These are phyloP conservation scores for Cladosporium phlei DNA, from an alignment of 2,329 filamentous ascomycete genomes.

Conservation along the genomic window DNA sequence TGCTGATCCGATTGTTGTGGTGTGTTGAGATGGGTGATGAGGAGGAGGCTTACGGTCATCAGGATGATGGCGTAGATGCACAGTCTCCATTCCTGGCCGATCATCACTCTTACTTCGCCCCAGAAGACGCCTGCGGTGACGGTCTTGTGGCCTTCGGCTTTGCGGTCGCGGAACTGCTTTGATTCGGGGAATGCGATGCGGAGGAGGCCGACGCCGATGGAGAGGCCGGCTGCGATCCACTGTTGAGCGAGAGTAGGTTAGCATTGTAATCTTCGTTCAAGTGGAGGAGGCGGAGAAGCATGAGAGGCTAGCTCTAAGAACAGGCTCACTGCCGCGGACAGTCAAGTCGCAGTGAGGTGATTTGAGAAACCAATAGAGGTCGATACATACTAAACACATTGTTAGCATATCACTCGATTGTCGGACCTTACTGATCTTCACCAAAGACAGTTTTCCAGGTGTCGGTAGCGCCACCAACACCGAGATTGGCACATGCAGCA, in stretches of 20 bases:
- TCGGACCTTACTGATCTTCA: background rate
- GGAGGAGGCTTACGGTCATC: slow-evolving; percentile 56
- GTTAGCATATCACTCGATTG: background rate
- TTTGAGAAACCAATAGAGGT: too few species aligned
- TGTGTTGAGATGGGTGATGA: too few species aligned
- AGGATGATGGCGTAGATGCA: slow-evolving; percentile 71
- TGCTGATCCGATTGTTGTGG: too few species aligned
- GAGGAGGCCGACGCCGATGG: slow-evolving; percentile 63
- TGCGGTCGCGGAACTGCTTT: slow-evolving; percentile 67
- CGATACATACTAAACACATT: background rate
- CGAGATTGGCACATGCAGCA: slow-evolving; percentile 69
- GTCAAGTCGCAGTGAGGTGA: too few species aligned
- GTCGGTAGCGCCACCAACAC: slow-evolving; percentile 59
- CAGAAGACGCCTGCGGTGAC: slow-evolving; percentile 54
- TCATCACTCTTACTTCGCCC: slow-evolving; percentile 64
- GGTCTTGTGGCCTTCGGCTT: slow-evolving; percentile 52
- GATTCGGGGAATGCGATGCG: slow-evolving; percentile 69
- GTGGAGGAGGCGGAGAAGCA: background rate
- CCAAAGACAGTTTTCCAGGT: slow-evolving; percentile 59
- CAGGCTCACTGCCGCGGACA: too few species aligned
- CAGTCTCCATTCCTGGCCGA: slow-evolving; percentile 68
- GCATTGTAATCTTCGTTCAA: background rate
- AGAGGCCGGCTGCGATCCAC: slow-evolving; percentile 65
- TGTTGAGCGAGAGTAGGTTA: slow-evolving; percentile 30
- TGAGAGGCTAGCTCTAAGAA: too few species aligned